Base-by-base conservation (phyloP, 148 eudicot genomes). In the Nepenthes gracilis region DNA sequence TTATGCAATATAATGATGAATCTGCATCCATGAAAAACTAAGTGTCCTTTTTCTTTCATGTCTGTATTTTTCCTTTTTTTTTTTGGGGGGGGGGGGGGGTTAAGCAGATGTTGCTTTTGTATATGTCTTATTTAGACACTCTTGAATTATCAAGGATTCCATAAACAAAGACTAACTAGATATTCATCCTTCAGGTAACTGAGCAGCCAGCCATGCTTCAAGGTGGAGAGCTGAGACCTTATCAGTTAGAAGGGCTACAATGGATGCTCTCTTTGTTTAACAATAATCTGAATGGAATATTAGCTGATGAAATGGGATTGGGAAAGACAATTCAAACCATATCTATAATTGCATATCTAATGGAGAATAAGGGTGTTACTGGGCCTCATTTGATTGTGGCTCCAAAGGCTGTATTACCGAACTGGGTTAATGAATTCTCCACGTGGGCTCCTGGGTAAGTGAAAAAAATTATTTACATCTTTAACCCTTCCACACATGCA, bases 241-340 rank as follows among this genome's bases (percentile, higher is more conserved):
- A 93, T 74, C 99, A 93, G 79, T 12, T 93, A 60, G 99, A 93
- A 77, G 99, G 99, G 67, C 97, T 93, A 55, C 99, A 93, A 50
- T 93, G 99, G 99, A 93, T 93, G 99, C 66, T 93, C 59, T 93
- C 99, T 38, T 70, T 93, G 71, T 93, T 86, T 68, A 93, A 93
- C 68, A 93, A 93, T 80, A 93, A 93, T 72, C 74, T 93, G 58
- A 93, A 93, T 70, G 99, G 99, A 56, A 93, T 93, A 64, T 82
- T 93, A 75, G 99, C 99, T 14, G 99, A 93, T 83, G 99, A 93
- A 72, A 93, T 93, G 99, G 99, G 99, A 60, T 68, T 93, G 71
- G 99, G 99, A 35, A 93, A 93, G 76, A 93, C 99, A 68, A 93
- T 93, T 58, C 99, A 93, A 80, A 86, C 97, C 57, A 93, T 93